Conservation (phyloP, 2,329 filamentous ascomycete species). For the Diaporthe ilicicola region DNA sequence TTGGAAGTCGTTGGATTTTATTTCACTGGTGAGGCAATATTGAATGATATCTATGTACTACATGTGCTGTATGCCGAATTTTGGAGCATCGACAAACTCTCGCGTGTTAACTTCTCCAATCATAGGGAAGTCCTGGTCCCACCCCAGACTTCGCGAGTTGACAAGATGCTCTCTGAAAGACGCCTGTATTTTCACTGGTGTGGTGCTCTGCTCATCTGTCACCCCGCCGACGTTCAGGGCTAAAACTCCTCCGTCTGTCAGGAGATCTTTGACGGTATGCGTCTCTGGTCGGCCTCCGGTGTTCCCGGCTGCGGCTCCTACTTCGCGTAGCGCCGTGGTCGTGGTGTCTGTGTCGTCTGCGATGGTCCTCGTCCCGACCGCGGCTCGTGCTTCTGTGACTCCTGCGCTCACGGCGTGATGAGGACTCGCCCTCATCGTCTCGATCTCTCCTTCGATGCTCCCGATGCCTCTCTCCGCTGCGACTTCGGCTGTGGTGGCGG, state of each 20-base stretch:
- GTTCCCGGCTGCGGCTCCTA: conserved; percentile 44
- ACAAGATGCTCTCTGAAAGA: not conserved
- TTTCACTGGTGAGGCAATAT: not conserved
- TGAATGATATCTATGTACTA: not conserved
- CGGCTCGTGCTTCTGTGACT: conserved; percentile 50
- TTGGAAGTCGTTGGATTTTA: not conserved
- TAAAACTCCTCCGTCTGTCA: conserved; percentile 37
- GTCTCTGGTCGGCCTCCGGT: conserved; percentile 35
- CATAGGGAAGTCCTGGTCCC: not conserved
- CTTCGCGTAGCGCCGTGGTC: conserved; percentile 36
- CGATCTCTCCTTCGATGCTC: conserved; percentile 41
- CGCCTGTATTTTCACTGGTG: not conserved
- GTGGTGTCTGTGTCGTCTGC: conserved; percentile 43
- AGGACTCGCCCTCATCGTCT: conserved; percentile 42
- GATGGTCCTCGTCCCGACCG: conserved; percentile 41
- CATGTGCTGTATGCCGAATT: not conserved
- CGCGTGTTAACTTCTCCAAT: not conserved
- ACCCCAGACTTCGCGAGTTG: not conserved
- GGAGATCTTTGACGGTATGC: conserved; percentile 42
- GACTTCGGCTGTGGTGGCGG: conserved; percentile 43
- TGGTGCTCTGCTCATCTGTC: not conserved
- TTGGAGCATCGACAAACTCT: not conserved
- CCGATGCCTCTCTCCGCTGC: conserved; percentile 38
- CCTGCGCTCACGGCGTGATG: conserved; percentile 39
- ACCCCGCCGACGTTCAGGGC: conserved; percentile 15